phyloP scores from a whole-genome alignment of 257 asterid species.

The Ligustrum vulgare region DNA sequence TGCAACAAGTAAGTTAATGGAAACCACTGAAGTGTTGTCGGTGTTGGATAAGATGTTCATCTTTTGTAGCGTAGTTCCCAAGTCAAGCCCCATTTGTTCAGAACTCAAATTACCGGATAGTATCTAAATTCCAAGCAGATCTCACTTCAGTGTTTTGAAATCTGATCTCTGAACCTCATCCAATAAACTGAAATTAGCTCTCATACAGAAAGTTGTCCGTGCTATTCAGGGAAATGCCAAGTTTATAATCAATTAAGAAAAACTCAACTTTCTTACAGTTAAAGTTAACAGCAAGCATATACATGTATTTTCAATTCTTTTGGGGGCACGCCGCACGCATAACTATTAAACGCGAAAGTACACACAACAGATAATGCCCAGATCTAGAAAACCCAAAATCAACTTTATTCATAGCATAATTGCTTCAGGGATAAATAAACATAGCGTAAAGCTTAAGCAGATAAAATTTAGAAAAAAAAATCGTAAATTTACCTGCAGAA shows the following conservation, averaged over 20 bases:
- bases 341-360: neutral
- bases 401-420: neutral
- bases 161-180: constrained; percentile 24
- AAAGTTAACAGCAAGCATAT: neutral
- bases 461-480: constrained; percentile 2
- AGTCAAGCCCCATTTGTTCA: constrained; percentile 46
- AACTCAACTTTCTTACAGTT: constrained; percentile 1
- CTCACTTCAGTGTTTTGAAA: constrained; percentile 11
- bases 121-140: constrained; percentile 7
- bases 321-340: constrained; percentile 2
- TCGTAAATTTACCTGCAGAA: constrained; percentile 18
- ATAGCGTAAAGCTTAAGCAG: neutral
- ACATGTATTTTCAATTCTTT: neutral
- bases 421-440: neutral
- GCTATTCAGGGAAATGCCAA: constrained; percentile 19
- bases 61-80: constrained; percentile 38
- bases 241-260: constrained; percentile 5
- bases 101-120: constrained; percentile 23
- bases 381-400: neutral
- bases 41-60: constrained; percentile 45
- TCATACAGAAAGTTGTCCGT: constrained; percentile 23
- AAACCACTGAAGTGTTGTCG: constrained; percentile 73
- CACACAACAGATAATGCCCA: neutral
- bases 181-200: constrained; percentile 25
- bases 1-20: constrained; percentile 74